Evolutionary conservation across 306 rosid genomes (phyloP).

Genomic region (Begonia loranthoides): DNA sequence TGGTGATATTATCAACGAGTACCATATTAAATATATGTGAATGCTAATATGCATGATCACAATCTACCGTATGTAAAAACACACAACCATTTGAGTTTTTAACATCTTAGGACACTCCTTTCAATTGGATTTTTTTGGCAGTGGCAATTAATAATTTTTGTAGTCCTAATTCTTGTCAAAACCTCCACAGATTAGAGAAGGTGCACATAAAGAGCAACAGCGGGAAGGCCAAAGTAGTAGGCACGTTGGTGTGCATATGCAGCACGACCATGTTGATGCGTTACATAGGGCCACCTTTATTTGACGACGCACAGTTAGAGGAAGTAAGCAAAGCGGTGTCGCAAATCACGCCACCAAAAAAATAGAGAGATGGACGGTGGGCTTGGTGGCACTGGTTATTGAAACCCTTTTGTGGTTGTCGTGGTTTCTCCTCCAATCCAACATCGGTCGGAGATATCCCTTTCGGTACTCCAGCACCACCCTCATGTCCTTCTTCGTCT

Average conservation of each 20-base stretch:
- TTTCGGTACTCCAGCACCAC: slow-evolving; percentile 79
- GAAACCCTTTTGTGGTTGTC: slow-evolving; percentile 72
- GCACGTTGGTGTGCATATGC: slow-evolving; percentile 51
- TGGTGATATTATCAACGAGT: too few relatives aligned
- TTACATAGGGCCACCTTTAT: slow-evolving; percentile 50
- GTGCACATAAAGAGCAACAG: slow-evolving; percentile 59
- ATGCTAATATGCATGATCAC: too few relatives aligned
- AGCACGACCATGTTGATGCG: slow-evolving; percentile 52
- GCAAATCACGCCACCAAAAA: slow-evolving; percentile 7
- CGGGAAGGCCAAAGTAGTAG: slow-evolving; percentile 68
- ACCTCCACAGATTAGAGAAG: slow-evolving; percentile 37
- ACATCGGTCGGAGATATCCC: slow-evolving; percentile 58
- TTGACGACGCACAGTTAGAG: slow-evolving; percentile 15
- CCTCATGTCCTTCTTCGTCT: slow-evolving; percentile 75
- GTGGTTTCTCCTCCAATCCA: slow-evolving; percentile 71
- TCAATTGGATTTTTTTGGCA: too few relatives aligned
- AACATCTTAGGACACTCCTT: too few relatives aligned
- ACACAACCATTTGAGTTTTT: too few relatives aligned
- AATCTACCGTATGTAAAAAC: too few relatives aligned
- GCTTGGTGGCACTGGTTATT: slow-evolving; percentile 50
- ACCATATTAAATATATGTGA: too few relatives aligned
- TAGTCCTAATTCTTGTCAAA: too few relatives aligned
- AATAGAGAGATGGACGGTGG: slow-evolving; percentile 43
- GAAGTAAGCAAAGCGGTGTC: slow-evolving; percentile 10
- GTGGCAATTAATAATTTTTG: too few relatives aligned